Evolutionary conservation across 2,329 filamentous ascomycete species (phyloP).

Genomic region (Aureobasidium leucospermi): DNA sequence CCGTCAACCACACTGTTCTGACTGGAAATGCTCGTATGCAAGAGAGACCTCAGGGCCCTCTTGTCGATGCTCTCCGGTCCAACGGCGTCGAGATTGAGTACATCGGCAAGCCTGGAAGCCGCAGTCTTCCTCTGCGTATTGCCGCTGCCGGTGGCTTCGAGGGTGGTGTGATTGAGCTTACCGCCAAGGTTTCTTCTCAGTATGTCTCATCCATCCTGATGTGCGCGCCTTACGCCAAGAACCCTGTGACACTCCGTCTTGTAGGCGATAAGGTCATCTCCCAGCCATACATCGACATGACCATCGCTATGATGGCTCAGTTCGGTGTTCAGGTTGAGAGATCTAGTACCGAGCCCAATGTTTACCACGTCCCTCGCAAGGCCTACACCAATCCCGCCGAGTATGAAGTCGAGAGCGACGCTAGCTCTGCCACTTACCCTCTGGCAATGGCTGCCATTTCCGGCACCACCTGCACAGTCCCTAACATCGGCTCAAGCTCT

Average conservation of each 20-base stretch:
- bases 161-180: slow-evolving; percentile 82
- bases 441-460: slow-evolving; percentile 91
- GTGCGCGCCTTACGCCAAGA: slow-evolving; percentile 94
- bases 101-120: slow-evolving; percentile 71
- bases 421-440: slow-evolving; percentile 94
- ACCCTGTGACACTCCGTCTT: slow-evolving; percentile 79
- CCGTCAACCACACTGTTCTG: slow-evolving; percentile 63
- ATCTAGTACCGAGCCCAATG: slow-evolving; percentile 73
- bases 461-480: slow-evolving; percentile 88
- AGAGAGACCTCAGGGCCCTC: slow-evolving; percentile 81
- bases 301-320: slow-evolving; percentile 89
- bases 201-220: slow-evolving; percentile 96
- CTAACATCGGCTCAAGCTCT: slow-evolving; percentile 88
- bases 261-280: slow-evolving; percentile 97
- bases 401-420: slow-evolving; percentile 93
- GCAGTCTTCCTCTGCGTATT: slow-evolving; percentile 77
- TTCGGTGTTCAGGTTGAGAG: slow-evolving; percentile 78
- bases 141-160: slow-evolving; percentile 74
- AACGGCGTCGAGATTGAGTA: slow-evolving; percentile 89
- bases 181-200: slow-evolving; percentile 95
- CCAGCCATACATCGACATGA: slow-evolving; percentile 98
- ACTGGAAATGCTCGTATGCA: slow-evolving; percentile 98
- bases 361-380: slow-evolving; percentile 86
- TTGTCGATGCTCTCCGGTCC: slow-evolving; percentile 79
- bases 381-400: slow-evolving; percentile 74